Base-by-base conservation (phyloP, 2,329 filamentous ascomycete species). In the Stachybotrys chartarum region DNA sequence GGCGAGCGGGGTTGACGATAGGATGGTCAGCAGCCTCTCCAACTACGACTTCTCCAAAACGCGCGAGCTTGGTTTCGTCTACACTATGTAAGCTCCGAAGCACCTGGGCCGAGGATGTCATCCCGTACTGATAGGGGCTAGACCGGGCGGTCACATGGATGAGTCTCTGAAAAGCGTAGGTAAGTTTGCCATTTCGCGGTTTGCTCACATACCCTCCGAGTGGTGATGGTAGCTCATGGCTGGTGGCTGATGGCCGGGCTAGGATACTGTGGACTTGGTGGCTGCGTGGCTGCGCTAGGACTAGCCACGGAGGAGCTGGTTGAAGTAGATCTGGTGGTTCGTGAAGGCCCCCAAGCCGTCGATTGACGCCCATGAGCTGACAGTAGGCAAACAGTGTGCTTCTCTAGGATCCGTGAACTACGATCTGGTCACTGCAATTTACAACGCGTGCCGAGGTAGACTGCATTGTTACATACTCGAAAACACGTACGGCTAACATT, bases 41-140 rank as follows among this genome's bases (percentile, higher is more conserved):
- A 85, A 83, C 35, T 97, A 95, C 69, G 91, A 97, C 69, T 97
- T 96, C 66, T 79, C 82, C 3, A 78, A 81, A 57, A 96, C 93
- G 0, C 70, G 72, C 11, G 74, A 82, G 35, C 79, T 95, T 60
- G 88, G 83, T 1, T 96, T 99, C 68, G 83, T 97, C 7, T 91
- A 96, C 68, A 87, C 88, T 7, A 89, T 95, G 87, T 91, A 72
- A 70, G 85, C 24, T 24, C 24, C 24, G 24, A 24, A 24, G 24
- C 24, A 24, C 35, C 5, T 14, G 14, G 35, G 35, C 14, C 14
- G 5, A 42, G 3, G 10, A 5, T 10, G 8, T 10, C 35, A 10
- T 42, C 35, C 8, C 14, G 35, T 42, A 42, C 35, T 42, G 5
- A 42, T 58, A 51, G n/a, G 56, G 35, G 52, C 31, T 54, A 73